Evolutionary conservation across 148 eudicot genomes (phyloP).

Genomic region (Silene uniflora): DNA sequence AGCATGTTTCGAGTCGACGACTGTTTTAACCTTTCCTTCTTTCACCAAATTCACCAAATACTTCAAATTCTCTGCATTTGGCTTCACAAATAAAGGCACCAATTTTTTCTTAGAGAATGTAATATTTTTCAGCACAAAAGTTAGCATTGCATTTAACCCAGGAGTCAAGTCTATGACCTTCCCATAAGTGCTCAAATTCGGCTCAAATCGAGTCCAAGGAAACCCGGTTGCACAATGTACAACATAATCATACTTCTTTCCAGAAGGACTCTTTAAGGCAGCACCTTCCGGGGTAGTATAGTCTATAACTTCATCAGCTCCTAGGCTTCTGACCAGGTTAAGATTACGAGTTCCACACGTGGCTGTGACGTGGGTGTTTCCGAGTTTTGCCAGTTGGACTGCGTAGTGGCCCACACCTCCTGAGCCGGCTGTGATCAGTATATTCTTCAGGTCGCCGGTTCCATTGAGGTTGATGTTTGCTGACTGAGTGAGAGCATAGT

Average conservation of each 20-base stretch:
- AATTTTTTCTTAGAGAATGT: constrained; percentile 55
- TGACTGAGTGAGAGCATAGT: constrained; percentile 42
- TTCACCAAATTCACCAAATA: constrained; percentile 53
- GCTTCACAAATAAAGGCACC: constrained; percentile 35
- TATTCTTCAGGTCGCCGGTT: constrained; percentile 45
- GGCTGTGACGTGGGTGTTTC: constrained; percentile 65
- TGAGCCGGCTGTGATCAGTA: constrained; percentile 62
- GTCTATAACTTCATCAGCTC: constrained; percentile 77
- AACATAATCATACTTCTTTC: constrained; percentile 60
- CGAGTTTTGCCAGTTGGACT: constrained; percentile 75
- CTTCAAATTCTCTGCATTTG: constrained; percentile 45
- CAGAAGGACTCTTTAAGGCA: constrained; percentile 61
- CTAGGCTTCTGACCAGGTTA: constrained; percentile 52
- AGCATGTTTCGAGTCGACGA: constrained; percentile 51
- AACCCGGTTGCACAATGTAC: constrained; percentile 53
- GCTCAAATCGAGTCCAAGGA: constrained; percentile 61
- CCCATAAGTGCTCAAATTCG: constrained; percentile 40
- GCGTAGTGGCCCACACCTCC: constrained; percentile 79
- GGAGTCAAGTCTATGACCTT: constrained; percentile 70
- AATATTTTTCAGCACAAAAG: constrained; percentile 45
- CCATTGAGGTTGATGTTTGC: constrained; percentile 57
- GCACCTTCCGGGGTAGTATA: constrained; percentile 68
- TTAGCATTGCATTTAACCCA: constrained; percentile 30
- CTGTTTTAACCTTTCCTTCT: constrained; percentile 65
- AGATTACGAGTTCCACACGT: constrained; percentile 78